Conservation (phyloP, 2,329 filamentous ascomycete species). For the Beauveria caledonica region DNA sequence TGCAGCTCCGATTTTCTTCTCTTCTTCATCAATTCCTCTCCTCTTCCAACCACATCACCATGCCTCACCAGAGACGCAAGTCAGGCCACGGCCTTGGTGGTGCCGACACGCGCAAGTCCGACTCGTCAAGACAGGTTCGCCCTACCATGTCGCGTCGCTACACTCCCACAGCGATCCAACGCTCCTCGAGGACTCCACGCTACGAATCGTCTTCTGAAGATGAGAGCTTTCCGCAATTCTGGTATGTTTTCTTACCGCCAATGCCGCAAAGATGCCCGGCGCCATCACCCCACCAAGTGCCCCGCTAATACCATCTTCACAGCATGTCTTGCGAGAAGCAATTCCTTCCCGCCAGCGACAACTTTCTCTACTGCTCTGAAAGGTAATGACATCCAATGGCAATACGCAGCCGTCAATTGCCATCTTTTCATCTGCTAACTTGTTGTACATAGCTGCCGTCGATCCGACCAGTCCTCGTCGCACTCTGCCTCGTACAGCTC, state of each 20-base stretch:
- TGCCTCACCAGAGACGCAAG: constrained; percentile 51
- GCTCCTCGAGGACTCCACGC: constrained; percentile 42
- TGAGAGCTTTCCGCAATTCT: constrained; percentile 58
- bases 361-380: constrained; percentile 55
- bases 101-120: constrained; percentile 47
- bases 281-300: constrained; percentile 14
- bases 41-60: constrained; percentile 19
- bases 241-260: constrained; percentile 37
- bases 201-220: constrained; percentile 48
- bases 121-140: constrained; percentile 38
- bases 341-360: constrained; percentile 50
- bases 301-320: constrained; percentile 17
- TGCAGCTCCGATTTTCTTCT: not conserved
- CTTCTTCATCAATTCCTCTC: not conserved
- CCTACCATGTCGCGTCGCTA: constrained; percentile 38
- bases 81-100: constrained; percentile 47
- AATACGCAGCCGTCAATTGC: not conserved
- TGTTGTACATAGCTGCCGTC: constrained; percentile 38
- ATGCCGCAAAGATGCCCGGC: constrained; percentile 9
- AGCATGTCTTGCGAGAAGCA: constrained; percentile 63
- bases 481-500: constrained; percentile 13
- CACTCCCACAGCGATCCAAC: constrained; percentile 40
- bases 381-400: constrained; percentile 31
- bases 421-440: constrained; percentile 16
- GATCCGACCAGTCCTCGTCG: constrained; percentile 37